Percentiles rank a stretch among this genome's conserved stretches.
Evolutionary conservation across 108 stramenopile species (phyloP).

Genomic region (Fragilaria crotonensis): DNA sequence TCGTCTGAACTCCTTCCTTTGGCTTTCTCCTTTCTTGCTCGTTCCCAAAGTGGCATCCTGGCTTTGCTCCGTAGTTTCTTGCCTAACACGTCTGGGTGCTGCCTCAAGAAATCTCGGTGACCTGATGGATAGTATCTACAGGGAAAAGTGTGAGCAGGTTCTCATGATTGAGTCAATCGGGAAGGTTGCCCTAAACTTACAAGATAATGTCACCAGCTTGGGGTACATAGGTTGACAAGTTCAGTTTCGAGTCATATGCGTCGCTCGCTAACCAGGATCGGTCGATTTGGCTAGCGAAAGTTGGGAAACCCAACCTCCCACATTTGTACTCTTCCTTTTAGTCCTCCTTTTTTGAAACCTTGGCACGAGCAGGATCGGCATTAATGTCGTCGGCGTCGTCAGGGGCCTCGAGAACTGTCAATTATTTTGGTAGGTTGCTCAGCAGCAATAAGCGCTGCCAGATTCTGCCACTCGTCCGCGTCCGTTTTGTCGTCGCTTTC

Average conservation of each 20-base stretch:
- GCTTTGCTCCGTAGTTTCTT: conserved; percentile 9
- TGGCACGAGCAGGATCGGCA: background rate
- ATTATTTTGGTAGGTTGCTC: too few species aligned
- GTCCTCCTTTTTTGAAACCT: background rate
- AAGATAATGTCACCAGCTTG: conserved; percentile 44
- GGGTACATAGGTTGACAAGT: conserved; percentile 25
- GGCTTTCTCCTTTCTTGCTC: conserved; percentile 13
- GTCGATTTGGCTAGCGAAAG: conserved; percentile 23
- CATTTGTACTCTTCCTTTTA: conserved; percentile 10
- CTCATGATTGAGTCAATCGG: background rate
- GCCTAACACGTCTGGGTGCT: conserved; percentile 28
- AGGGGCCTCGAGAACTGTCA: too few species aligned
- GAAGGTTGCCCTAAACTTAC: conserved; percentile 18
- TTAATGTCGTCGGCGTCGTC: background rate
- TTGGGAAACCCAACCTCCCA: conserved; percentile 44
- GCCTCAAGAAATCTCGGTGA: conserved; percentile 26
- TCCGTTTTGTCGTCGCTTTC: background rate
- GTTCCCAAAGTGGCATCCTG: conserved; percentile 36
- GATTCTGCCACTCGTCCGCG: background rate
- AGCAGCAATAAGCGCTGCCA: background rate
- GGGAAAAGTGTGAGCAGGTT: background rate
- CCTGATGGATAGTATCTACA: conserved; percentile 38
- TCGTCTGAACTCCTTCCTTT: background rate
- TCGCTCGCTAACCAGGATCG: conserved; percentile 36
- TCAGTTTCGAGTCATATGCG: conserved; percentile 7